Evolutionary conservation across 257 asterid species (phyloP).

Genomic region (Marsdenia floribunda): DNA sequence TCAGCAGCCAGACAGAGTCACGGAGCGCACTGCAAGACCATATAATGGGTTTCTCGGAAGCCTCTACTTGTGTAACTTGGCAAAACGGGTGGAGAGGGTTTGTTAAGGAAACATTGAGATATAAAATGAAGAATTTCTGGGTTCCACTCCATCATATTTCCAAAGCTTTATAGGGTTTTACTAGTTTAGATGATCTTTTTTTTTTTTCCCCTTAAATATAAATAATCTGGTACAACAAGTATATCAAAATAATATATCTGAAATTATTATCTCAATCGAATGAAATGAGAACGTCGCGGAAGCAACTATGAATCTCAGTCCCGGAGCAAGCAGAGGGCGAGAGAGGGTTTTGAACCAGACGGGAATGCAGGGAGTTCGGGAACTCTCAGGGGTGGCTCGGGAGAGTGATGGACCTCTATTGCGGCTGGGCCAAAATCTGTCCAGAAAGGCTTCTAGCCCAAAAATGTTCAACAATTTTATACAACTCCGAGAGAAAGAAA

Average conservation of each 20-base stretch:
- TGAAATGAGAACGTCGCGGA: constrained; percentile 12
- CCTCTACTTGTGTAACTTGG: constrained; percentile 77
- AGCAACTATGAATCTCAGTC: neutral
- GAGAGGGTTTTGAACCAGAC: constrained; percentile 24
- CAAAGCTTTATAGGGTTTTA: too few species aligned
- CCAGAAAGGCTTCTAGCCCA: neutral
- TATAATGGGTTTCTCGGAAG: constrained; percentile 60
- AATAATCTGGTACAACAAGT: neutral
- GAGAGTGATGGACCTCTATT: too few species aligned
- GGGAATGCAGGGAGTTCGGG: constrained; percentile 15
- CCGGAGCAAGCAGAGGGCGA: neutral
- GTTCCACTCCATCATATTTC: constrained; percentile 83
- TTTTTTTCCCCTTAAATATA: neutral
- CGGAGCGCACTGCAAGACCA: constrained; percentile 49
- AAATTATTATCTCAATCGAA: neutral
- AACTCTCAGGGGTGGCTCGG: too few species aligned
- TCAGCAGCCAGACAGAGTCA: constrained; percentile 70
- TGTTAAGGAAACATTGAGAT: constrained; percentile 74
- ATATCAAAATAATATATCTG: neutral
- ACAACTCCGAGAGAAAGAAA: too few species aligned
- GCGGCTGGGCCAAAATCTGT: neutral
- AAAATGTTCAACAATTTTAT: too few species aligned
- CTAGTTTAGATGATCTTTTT: too few species aligned
- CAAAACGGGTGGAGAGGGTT: constrained; percentile 67
- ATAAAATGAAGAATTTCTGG: constrained; percentile 63